Evolutionary conservation across 139 green algal genomes (phyloP).

Genomic region (Chlamydomonas eustigma): DNA sequence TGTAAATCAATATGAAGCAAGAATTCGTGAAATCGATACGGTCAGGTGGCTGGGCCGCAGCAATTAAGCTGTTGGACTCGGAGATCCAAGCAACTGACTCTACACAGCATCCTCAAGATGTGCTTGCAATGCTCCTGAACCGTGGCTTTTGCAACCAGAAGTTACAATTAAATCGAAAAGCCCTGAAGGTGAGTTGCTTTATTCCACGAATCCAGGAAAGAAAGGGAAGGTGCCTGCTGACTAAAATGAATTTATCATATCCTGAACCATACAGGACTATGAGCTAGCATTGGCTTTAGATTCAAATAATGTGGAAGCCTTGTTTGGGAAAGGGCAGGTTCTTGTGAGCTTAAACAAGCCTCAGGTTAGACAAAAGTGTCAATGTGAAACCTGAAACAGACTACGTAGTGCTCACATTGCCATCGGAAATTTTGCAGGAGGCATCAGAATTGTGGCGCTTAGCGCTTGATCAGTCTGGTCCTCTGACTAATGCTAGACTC

Average conservation of each 20-base stretch:
- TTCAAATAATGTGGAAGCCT: slow-evolving; percentile 25
- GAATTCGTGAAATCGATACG: not conserved
- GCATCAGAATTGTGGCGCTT: not conserved
- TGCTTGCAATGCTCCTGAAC: slow-evolving; percentile 52
- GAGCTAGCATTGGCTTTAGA: slow-evolving; percentile 39
- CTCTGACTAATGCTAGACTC: not conserved
- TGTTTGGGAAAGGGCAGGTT: slow-evolving; percentile 59
- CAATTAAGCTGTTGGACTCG: slow-evolving; percentile 2
- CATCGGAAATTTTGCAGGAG: not conserved
- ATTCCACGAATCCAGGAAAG: not conserved
- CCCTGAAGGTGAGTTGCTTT: slow-evolving; percentile 58
- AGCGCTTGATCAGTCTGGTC: not conserved
- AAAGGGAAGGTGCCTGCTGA: too few species aligned
- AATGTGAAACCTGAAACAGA: not conserved
- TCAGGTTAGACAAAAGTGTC: slow-evolving; percentile 21
- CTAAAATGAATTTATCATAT: not conserved
- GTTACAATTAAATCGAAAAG: slow-evolving; percentile 65
- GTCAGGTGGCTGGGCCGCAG: not conserved
- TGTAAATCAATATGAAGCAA: too few species aligned
- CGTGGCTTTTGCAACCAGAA: slow-evolving; percentile 56
- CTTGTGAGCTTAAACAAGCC: slow-evolving; percentile 52
- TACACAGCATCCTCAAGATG: not conserved
- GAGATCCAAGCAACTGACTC: slow-evolving; percentile 7
- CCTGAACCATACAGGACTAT: slow-evolving; percentile 55
- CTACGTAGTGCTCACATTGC: not conserved